A percentile compares a stretch with the other conserved stretches of the same genome.
These are phyloP conservation scores for Cryptococcus depauperatus DNA, from an alignment of 1,284 basidiomycete genomes.

Conservation along the genomic window DNA sequence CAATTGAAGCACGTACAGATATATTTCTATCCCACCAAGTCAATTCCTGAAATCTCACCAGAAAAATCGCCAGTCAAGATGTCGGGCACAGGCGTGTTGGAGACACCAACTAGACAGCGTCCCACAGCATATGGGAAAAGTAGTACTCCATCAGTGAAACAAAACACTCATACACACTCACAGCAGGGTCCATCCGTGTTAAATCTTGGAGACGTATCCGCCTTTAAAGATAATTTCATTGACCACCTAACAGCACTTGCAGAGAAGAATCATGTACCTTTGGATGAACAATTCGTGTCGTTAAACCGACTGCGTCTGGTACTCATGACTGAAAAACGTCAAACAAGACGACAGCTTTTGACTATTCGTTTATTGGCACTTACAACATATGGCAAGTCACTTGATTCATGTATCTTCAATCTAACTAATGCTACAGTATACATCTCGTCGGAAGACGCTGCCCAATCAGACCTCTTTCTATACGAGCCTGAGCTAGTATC, in stretches of 20 bases:
- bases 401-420: neutral
- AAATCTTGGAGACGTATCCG: conserved; percentile 11
- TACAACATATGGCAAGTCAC: conserved; percentile 59
- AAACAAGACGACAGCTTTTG: conserved; percentile 70
- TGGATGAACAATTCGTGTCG: conserved; percentile 79
- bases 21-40: conserved; percentile 12
- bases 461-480: conserved; percentile 69
- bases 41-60: neutral
- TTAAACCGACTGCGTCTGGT: conserved; percentile 80
- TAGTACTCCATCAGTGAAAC: neutral
- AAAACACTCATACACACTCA: neutral
- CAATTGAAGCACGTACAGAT: conserved; percentile 9
- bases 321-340: conserved; percentile 54
- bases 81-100: conserved; percentile 4
- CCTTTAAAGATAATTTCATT: conserved; percentile 10
- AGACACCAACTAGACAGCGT: conserved; percentile 24
- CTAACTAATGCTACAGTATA: conserved; percentile 51
- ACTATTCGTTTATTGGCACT: conserved; percentile 76
- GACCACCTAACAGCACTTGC: conserved; percentile 67
- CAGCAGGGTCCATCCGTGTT: conserved; percentile 4
- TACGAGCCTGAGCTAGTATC: conserved; percentile 87
- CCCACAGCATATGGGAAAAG: neutral
- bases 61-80: conserved; percentile 9
- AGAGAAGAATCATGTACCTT: conserved; percentile 64
- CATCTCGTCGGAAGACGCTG: conserved; percentile 65